Conservation (phyloP, 148 eudicot species). For the Fagopyrum esculentum region DNA sequence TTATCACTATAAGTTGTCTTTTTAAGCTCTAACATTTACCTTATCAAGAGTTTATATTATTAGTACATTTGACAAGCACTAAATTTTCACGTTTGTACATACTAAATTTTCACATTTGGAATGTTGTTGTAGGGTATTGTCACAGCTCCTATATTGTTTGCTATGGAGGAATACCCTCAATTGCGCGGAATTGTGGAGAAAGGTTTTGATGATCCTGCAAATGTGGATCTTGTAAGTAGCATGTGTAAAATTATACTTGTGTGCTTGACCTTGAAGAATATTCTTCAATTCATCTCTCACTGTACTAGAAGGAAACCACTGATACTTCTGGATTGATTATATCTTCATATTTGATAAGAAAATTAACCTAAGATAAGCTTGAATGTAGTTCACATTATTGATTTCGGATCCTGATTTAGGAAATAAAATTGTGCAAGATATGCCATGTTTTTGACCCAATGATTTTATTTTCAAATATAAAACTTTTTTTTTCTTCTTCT, state of each 20-base stretch:
- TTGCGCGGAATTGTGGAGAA: conserved; percentile 55
- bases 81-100: too few relatives aligned
- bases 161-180: conserved; percentile 92
- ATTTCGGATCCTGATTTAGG: neutral
- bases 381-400: neutral
- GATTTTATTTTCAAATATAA: too few relatives aligned
- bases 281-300: neutral
- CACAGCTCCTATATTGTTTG: conserved; percentile 86
- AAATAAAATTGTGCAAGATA: too few relatives aligned
- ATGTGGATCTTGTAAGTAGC: conserved; percentile 79
- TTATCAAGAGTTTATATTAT: too few relatives aligned
- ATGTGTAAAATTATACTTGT: neutral
- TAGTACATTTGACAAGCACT: too few relatives aligned
- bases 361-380: neutral
- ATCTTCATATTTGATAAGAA: neutral
- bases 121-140: conserved; percentile 56
- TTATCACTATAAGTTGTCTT: too few relatives aligned
- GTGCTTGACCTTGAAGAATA: neutral
- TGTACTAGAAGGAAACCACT: neutral
- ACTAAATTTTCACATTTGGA: neutral
- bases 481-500: too few relatives aligned
- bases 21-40: too few relatives aligned
- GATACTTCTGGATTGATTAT: too few relatives aligned
- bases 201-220: conserved; percentile 62
- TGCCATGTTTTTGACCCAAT: neutral